Evolutionary conservation across 805 yeast genomes (phyloP), one percentile per base, ranked within the genome.

Genomic region (Huiozyma naganishii): DNA sequence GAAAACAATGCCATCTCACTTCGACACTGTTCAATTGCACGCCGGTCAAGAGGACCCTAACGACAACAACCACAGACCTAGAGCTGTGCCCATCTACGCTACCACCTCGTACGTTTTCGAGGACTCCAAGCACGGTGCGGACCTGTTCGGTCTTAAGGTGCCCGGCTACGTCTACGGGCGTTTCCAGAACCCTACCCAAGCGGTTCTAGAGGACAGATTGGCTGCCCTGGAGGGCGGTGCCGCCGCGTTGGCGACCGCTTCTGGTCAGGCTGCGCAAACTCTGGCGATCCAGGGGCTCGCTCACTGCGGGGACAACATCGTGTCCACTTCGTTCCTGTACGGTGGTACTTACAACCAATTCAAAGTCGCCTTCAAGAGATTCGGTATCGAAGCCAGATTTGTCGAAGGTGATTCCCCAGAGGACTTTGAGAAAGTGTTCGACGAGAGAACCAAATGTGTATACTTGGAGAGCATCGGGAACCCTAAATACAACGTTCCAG

Each of bases 301-400:
- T 34, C 87, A 83, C 53, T 64, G 77, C 44, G 97, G 97, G 55
- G 95, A 87, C 61, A 92, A 92, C 69, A 76, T 90, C 52, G 77
- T 90, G 44, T 80, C 95, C 29, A 81, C 96, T 27, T 76, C 95
- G 6, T 86, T 62, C 70, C 71, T 90, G 49, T 90, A 92, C 62
- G 98, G 98, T 52, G 98, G 98, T 57, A 89, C 97, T 46, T 88
- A 82, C 70, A 90, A 90, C 64, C 95, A 90, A 64, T 85, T 90
- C 73, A 88, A 87, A 66, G 94, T 87, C 52, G 80, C 92, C 23
- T 83, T 90, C 73, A 84, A 85, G 67, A 77, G 94, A 60, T 70
- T 88, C 43, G 96, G 96, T 30, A 82, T 90, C 53, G 87, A 83
- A 59, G 74, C 84, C 42, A 76, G 88, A 58, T 89, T 89, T 58